Base-by-base conservation (phyloP, 1,284 basidiomycete genomes). In the Schizophyllum commune region DNA sequence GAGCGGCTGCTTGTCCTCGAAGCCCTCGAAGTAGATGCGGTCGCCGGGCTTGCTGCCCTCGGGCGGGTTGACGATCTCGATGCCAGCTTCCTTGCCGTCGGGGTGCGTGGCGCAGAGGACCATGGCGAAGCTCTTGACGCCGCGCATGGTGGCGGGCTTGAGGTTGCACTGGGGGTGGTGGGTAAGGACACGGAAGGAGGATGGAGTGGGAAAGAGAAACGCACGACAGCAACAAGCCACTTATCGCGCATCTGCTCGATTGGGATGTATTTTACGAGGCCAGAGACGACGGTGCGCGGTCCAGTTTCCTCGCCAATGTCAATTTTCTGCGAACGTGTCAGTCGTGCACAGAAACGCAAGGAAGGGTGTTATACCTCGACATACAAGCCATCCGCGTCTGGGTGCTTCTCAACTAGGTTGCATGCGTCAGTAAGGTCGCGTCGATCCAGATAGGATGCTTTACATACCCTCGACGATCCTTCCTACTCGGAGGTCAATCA, bases 61-160 rank as follows among this genome's bases (percentile, higher is more conserved):
- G 27, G 96, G 96, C 13, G 95, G 94, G 64, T 90, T 83, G 51
- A 98, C 86, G 57, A 97, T 81, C 71, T 98, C 95, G 63, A 98
- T 88, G n/a, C 91, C 93, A 6, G 79, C 89, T 5, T 94, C 92
- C 73, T 94, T 95, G 52, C 94, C 94, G 13, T 92, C 92, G 72
- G 88, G 89, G 13, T 89, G 87, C 0, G 91, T 88, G 52, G 95
- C 93, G 68, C 89, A 92, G 65, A 98, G 86, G 34, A 98, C 90
- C 96, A 98, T 98, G 32, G 93, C 96, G 69, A 91, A 95, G 64
- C 93, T 96, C 78, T 96, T 97, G 66, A 98, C 86, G 4, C 96
- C 96, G 61, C 96, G 86, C 95, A 98, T 97, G 67, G 82, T 90
- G 17, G 91, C 96, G 5, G 95, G 96, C 75, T 98, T 98, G 63